phyloP scores from a whole-genome alignment of 768 basidiomycete genomes.

The Gloeopeniophorella convolvens region DNA sequence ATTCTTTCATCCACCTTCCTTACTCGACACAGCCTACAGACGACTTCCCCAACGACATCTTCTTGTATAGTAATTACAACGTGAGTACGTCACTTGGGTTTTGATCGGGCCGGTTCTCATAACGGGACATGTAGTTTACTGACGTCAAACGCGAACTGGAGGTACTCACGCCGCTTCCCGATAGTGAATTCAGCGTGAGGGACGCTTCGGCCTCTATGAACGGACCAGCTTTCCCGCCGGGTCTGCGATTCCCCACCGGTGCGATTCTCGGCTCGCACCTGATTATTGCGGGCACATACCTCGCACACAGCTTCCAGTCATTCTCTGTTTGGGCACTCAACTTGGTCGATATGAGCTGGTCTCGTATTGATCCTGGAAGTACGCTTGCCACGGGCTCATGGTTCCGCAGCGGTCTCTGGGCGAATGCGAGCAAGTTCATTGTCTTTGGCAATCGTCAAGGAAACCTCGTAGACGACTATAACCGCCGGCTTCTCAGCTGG shows the following conservation, averaged over 20 bases:
- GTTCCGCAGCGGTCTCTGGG: conserved; percentile 90
- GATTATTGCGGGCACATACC: conserved; percentile 92
- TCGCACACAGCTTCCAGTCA: conserved; percentile 89
- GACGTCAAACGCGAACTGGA: conserved; percentile 95
- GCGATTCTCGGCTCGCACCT: conserved; percentile 86
- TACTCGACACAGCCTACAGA: conserved; percentile 68
- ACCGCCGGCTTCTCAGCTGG: conserved; percentile 84
- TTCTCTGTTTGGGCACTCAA: conserved; percentile 97
- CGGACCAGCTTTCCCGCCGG: conserved; percentile 81
- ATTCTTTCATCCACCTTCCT: conserved; percentile 62
- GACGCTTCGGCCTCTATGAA: conserved; percentile 80
- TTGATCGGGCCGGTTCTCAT: conserved; percentile 11
- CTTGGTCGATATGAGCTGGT: conserved; percentile 75
- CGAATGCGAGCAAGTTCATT: conserved; percentile 75
- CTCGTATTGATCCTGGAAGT: conserved; percentile 82
- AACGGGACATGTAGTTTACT: conserved; percentile 54
- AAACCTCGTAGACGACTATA: conserved; percentile 88
- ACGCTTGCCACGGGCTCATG: conserved; percentile 85
- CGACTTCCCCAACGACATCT: conserved; percentile 80
- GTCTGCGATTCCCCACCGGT: conserved; percentile 93
- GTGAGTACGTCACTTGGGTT: conserved; percentile 37
- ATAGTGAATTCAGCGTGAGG: conserved; percentile 67
- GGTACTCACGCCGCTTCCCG: conserved; percentile 76
- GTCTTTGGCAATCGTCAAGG: conserved; percentile 88
- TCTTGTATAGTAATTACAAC: conserved; percentile 95